These are phyloP conservation scores for Gossypium aridum DNA, from an alignment of 441 rosid genomes.

Conservation along the genomic window DNA sequence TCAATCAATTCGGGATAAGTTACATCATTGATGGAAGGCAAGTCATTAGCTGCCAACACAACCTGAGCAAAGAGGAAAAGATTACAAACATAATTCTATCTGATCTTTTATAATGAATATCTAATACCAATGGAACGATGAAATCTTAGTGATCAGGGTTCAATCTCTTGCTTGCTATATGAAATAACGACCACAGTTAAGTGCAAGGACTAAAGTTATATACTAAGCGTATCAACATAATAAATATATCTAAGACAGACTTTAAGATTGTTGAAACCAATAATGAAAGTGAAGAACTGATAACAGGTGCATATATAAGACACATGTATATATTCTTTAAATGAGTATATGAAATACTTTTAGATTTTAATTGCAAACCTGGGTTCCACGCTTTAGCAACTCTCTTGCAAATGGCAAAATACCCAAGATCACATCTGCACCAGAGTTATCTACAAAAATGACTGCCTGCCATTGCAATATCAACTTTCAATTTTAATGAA, in stretches of 20 bases:
- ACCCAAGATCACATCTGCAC: slow-evolving; percentile 95
- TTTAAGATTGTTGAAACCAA: slow-evolving; percentile 4
- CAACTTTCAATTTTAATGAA: slow-evolving; percentile 4
- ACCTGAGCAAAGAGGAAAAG: slow-evolving; percentile 43
- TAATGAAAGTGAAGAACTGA: too few relatives aligned
- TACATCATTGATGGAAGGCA: slow-evolving; percentile 91
- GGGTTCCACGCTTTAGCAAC: slow-evolving; percentile 75
- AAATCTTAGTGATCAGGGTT: neutral
- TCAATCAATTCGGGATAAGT: slow-evolving; percentile 77
- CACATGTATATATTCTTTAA: neutral
- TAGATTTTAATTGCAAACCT: slow-evolving; percentile 34
- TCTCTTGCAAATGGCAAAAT: slow-evolving; percentile 92
- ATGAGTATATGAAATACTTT: neutral
- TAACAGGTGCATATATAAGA: too few relatives aligned
- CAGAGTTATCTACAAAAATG: slow-evolving; percentile 95
- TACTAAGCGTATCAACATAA: neutral
- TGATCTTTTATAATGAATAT: neutral
- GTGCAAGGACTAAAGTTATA: neutral
- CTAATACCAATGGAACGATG: neutral
- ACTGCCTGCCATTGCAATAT: slow-evolving; percentile 52
- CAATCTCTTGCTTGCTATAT: neutral
- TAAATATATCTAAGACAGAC: neutral
- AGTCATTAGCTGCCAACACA: slow-evolving; percentile 88
- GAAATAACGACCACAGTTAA: neutral
- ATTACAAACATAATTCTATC: neutral